Evolutionary conservation across 495 filamentous ascomycete genomes (phyloP), one percentile per base, ranked within the genome.

Genomic region (Choiromyces venosus): DNA sequence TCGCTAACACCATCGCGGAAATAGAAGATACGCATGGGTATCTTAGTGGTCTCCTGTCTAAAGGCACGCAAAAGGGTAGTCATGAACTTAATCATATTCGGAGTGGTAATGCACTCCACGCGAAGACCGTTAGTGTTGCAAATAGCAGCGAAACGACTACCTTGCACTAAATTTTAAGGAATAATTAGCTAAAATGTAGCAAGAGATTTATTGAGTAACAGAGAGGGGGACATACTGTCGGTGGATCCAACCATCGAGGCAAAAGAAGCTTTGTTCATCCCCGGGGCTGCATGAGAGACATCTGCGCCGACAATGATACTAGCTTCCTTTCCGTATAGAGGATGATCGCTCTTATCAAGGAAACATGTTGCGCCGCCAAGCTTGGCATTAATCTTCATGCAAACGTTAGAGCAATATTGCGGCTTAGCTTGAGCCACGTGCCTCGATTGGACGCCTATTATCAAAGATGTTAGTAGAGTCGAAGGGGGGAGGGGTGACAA

Each of bases 371-470:
- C 84, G 21, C 95, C 95, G 42, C 95, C 95, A n/a, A 97, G 88
- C 83, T 97, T 99, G 21, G 92, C 90, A 78, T 98, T 97, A 71
- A 99, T 86, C 82, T 99, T 99, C 91, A 97, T 93, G 67, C 87
- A 84, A 37, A 97, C 91, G 78, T 97, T 97, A 2, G 91, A 94
- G 73, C 88, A 86, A 82, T 97, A 97, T 82, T 98, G 94, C 0
- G 84, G 83, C 21, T 89, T 84, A 35, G 83, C 84, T 75, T 88
- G 90, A 7, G 79, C 73, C 18, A 92, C 91, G 71, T 93, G 89
- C 0, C 74, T 78, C 18, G 83, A 82, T 76, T 91, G 89, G 9
- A 97, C 72, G 74, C 83, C 84, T 82, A 37, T 67, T 79, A 18
- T 38, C 21, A 68, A 35, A 4, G 40, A 10, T 65, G 65, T 73